Evolutionary conservation across 352 stramenopile species (phyloP), one percentile per base, ranked within the genome.

Genomic region (Phytopythium mirpurense): DNA sequence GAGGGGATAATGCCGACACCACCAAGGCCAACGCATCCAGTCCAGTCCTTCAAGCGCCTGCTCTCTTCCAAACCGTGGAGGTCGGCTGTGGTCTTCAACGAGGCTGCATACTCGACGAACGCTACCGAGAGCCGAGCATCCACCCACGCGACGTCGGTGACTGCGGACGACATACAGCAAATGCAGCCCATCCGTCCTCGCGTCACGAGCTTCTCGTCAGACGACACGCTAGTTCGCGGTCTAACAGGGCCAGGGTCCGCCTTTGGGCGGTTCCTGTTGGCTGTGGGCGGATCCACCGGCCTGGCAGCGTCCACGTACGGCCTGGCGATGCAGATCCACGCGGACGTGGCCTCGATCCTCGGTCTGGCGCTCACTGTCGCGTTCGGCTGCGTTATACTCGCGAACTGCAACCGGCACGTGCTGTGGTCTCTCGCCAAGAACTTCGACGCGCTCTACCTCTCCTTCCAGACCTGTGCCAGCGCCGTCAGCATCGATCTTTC

Each of bases 361-460:
- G 47, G 47, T 16, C 2, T 54, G 47, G 47, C 15, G 11, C 47
- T 54, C 3, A 35, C 47, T 2, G 2, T 12, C 18, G 12, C 24
- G 10, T 44, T 44, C 15, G 10, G 24, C 31, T 8, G 5, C 12
- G 1, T 24, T 21, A 1, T 54, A 0, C 0, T 26, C 16, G 47
- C 34, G 1, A 7, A 54, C 24, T 54, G 15, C 34, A 54, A 54
- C 16, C n/a, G 47, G 9, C 14, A 10, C 4, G 24, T 54, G 47
- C 34, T 54, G 12, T 24, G 19, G 24, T 40, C 47, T 1, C 47
- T 54, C 27, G 19, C 35, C 19, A 40, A 3, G 23, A 54, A 54
- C 34, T 54, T 54, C 16, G 47, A 54, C 34, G 21, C 5, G 14
- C 14, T 54, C 16, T 54, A 54, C 32, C 2, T 44, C 2, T 54